These are phyloP conservation scores for Mimosa bimucronata DNA, from an alignment of 306 rosid species.

Conservation along the genomic window DNA sequence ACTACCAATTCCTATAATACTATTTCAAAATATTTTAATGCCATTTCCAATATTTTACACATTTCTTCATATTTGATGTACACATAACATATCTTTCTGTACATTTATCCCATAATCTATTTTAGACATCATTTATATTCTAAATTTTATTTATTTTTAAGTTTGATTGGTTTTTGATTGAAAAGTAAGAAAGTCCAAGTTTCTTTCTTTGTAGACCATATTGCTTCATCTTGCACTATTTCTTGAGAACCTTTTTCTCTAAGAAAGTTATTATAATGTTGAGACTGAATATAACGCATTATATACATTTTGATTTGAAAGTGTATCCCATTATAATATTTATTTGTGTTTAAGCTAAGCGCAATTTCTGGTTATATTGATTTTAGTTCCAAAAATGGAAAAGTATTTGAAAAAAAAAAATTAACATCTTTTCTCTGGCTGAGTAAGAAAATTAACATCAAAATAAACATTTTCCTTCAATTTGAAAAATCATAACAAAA, in stretches of 20 bases:
- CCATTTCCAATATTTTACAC: not conserved
- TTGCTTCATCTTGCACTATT: not conserved
- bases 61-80: too few species aligned
- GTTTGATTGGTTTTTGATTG: not conserved
- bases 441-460: not conserved
- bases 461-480: too few species aligned
- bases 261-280: not conserved
- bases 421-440: too few species aligned
- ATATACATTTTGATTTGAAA: too few species aligned
- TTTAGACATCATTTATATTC: not conserved
- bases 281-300: not conserved
- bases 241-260: not conserved
- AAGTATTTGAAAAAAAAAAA: too few species aligned
- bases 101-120: too few species aligned
- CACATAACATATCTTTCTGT: too few species aligned
- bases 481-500: too few species aligned
- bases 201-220: not conserved
- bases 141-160: too few species aligned
- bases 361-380: not conserved
- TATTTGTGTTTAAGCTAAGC: too few species aligned
- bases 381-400: not conserved
- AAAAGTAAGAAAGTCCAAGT: too few species aligned
- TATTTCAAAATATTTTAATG: not conserved
- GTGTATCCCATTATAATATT: not conserved
- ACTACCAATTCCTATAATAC: too few species aligned